Evolutionary conservation across 495 filamentous ascomycete genomes (phyloP), one percentile per base, ranked within the genome.

Genomic region (Neurospora hispaniola): DNA sequence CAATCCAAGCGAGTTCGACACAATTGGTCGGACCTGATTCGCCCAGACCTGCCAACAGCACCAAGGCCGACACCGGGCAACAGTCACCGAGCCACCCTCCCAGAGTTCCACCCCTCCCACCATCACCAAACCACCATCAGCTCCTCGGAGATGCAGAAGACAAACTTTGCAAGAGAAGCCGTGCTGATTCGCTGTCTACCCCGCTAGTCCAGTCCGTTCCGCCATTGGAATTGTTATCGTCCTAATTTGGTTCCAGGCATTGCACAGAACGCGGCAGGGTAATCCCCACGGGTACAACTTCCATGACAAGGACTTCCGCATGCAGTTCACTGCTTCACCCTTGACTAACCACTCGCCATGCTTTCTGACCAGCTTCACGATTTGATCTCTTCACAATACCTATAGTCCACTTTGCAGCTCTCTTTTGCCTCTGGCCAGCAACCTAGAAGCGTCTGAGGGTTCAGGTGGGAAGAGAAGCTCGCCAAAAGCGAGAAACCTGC

Each of bases 81-180:
- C 54, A 66, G 27, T 14, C 54, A 66, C 54, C 54, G 14, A 66
- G 23, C 54, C 54, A 31, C 54, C 54, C 54, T 31, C 27, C 27
- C 27, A 31, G 27, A 31, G 23, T 54, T 20, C 20, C 48, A 27
- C 20, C 23, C 46, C 46, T 62, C 54, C 54, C 54, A 66, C 54
- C 54, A 38, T 38, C 35, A 66, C 27, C 54, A 66, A 35, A 66
- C 14, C 54, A 66, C 54, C 27, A 38, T 27, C 54, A 35, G 54
- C 74, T 79, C 80, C 79, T 82, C 77, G 79, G 79, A 80, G 79
- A 82, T 82, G 80, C 74, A 70, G 75, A 72, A 74, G 59, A 35
- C 54, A 35, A 66, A 35, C 6, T 66, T 66, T 62, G 66, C 70
- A 59, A 72, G 73, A 70, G 54, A 73, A 71, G 20, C 72, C 41